Evolutionary conservation across 805 yeast genomes (phyloP), one percentile per base, ranked within the genome.

Genomic region (Zygoascus biomembranicola): DNA sequence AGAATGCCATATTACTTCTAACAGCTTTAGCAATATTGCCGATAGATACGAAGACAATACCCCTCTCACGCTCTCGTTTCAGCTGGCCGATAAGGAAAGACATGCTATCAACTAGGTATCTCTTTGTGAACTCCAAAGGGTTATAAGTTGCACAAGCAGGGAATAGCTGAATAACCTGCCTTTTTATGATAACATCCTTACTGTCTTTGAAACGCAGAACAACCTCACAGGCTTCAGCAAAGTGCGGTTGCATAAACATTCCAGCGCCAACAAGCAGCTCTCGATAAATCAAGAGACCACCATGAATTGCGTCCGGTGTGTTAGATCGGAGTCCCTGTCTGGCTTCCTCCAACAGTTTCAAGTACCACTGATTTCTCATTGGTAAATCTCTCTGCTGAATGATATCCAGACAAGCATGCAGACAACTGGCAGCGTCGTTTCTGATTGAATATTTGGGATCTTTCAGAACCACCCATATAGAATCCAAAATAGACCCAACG

Each of bases 381-480:
- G 79, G 79, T 9, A 76, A 67, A 65, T 92, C 97, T 57, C 98
- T 76, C 52, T 85, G 84, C 60, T 85, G 83, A 13, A 92, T 80
- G 8, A 94, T 89, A 49, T 78, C 78, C 60, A 90, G 75, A 66
- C 97, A 89, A 54, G 82, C 79, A 26, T 85, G 84, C 53, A 94
- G 71, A 1, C 95, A 84, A 0, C 79, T 75, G 0, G 97, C 96
- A 0, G 97, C 84, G 65, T 92, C 98, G 52, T 77, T 77, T 60
- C 98, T 75, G 43, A 92, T 84, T 1, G 79, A 75, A 18, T 81
- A 72, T 61, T 87, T 90, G 18, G 82, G 76, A 66, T 94, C 98
- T 57, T 92, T 76, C 44, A 94, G 71, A 0, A 95, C 96, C 42
- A 82, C 76, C 97, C 97, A 92, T 16, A 94, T 80, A 60, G 86